phyloP scores from a whole-genome alignment of 495 filamentous ascomycete genomes.

The Corynascus novoguineensis region DNA sequence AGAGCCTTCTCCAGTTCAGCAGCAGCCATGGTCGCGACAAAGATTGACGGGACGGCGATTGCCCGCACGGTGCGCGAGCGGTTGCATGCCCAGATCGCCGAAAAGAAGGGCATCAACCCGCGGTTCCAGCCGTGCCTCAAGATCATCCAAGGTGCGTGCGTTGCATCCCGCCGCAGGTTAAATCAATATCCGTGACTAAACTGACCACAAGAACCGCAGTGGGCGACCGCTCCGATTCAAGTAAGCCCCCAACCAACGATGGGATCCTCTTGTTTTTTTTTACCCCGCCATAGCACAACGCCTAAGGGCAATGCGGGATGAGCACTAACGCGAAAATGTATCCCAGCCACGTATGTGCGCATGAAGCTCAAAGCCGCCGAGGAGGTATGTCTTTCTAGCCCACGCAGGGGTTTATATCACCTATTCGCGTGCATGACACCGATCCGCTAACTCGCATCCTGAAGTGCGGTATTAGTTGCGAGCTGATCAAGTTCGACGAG shows the following conservation, averaged over 20 bases:
- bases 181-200: conserved; percentile 16
- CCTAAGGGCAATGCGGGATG: conserved; percentile 21
- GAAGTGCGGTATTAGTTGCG: conserved; percentile 83
- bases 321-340: conserved; percentile 3
- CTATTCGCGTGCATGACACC: neutral
- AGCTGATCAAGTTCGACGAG: conserved; percentile 75
- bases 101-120: conserved; percentile 73
- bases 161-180: conserved; percentile 1
- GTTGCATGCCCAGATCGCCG: conserved; percentile 70
- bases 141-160: conserved; percentile 87
- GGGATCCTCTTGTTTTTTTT: conserved; percentile 3
- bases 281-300: conserved; percentile 6
- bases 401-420: neutral
- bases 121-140: conserved; percentile 82
- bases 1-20: conserved; percentile 38
- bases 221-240: conserved; percentile 85
- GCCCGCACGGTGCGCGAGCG: conserved; percentile 80
- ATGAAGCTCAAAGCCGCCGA: conserved; percentile 98
- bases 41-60: conserved; percentile 93
- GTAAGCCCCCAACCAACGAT: conserved; percentile 47
- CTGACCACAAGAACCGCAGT: conserved; percentile 45
- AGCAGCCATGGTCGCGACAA: conserved; percentile 72
- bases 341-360: conserved; percentile 88
- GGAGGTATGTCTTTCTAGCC: conserved; percentile 55
- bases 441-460: conserved; percentile 1